These are phyloP conservation scores for Dictyostelium firmibasis DNA, from an alignment of 78 protist genomes.

Conservation along the genomic window DNA sequence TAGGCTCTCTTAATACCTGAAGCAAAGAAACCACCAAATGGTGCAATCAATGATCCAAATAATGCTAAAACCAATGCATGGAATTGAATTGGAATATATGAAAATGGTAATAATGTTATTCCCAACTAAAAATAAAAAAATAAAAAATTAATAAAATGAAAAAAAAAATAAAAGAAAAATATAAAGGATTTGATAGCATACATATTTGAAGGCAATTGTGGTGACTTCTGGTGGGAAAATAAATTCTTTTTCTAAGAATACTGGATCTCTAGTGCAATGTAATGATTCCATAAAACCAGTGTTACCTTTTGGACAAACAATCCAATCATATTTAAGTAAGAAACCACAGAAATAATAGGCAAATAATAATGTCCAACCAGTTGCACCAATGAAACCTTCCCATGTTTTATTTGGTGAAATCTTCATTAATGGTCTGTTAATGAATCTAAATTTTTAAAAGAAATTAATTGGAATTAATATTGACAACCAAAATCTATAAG, in stretches of 20 bases:
- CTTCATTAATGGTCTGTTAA: conserved; percentile 88
- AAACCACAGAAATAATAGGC: conserved; percentile 79
- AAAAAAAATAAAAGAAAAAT: background rate
- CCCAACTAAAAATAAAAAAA: conserved; percentile 26
- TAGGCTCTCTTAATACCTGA: conserved; percentile 96
- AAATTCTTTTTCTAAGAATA: conserved; percentile 46
- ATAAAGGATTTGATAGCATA: too few relatives aligned
- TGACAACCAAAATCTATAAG: too few relatives aligned
- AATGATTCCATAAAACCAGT: conserved; percentile 51
- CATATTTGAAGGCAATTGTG: conserved; percentile 16
- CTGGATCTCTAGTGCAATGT: conserved; percentile 51
- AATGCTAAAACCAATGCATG: conserved; percentile 90
- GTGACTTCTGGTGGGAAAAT: conserved; percentile 47
- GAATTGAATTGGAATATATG: conserved; percentile 77
- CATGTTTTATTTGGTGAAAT: conserved; percentile 97
- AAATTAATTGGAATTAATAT: background rate
- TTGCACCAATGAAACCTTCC: conserved; percentile 98
- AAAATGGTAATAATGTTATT: background rate
- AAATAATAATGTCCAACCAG: conserved; percentile 87
- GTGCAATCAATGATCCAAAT: conserved; percentile 95
- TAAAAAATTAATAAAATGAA: background rate
- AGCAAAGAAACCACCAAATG: conserved; percentile 99
- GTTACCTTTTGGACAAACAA: conserved; percentile 63
- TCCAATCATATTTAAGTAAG: conserved; percentile 56
- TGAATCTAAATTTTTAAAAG: conserved; percentile 10